Conservation (phyloP, 1,284 basidiomycete species). For the Sparassis latifolia region DNA sequence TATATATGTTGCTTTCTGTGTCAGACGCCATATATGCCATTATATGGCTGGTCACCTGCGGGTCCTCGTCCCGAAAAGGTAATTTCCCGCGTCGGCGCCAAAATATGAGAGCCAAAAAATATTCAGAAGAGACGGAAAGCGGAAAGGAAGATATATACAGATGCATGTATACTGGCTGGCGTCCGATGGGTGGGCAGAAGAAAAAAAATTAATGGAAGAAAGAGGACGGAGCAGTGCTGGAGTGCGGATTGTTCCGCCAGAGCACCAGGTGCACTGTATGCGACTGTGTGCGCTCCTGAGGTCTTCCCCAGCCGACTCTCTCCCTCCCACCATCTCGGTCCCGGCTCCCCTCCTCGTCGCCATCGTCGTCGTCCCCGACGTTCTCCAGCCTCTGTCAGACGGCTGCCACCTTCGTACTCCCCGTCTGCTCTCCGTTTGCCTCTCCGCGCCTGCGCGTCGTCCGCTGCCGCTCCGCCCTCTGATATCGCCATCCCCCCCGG, state of each 20-base stretch:
- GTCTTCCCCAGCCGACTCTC: constrained; percentile 18
- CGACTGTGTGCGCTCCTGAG: constrained; percentile 15
- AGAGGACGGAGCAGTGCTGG: too few relatives aligned
- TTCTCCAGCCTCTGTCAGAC: not conserved
- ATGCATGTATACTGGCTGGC: too few relatives aligned
- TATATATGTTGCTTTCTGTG: too few relatives aligned
- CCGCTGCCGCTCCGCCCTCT: not conserved
- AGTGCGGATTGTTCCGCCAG: constrained; percentile 13
- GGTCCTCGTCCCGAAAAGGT: too few relatives aligned
- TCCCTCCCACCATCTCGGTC: constrained; percentile 24
- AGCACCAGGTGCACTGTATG: constrained; percentile 16
- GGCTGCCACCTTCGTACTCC: not conserved
- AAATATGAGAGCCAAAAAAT: too few relatives aligned
- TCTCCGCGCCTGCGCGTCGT: not conserved
- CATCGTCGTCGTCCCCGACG: constrained; percentile 12
- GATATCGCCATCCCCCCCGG: constrained; percentile 11
- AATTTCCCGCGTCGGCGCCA: too few relatives aligned
- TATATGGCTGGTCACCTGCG: too few relatives aligned
- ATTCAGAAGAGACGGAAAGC: too few relatives aligned
- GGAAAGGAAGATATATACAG: too few relatives aligned
- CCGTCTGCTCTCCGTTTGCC: constrained; percentile 1
- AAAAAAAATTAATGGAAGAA: not conserved
- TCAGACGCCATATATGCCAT: too few relatives aligned
- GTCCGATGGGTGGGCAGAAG: not conserved
- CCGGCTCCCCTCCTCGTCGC: constrained; percentile 13